Evolutionary conservation across 1,139 yeast genomes (phyloP), one percentile per base, ranked within the genome.

Genomic region (Komagataea norvegica): DNA sequence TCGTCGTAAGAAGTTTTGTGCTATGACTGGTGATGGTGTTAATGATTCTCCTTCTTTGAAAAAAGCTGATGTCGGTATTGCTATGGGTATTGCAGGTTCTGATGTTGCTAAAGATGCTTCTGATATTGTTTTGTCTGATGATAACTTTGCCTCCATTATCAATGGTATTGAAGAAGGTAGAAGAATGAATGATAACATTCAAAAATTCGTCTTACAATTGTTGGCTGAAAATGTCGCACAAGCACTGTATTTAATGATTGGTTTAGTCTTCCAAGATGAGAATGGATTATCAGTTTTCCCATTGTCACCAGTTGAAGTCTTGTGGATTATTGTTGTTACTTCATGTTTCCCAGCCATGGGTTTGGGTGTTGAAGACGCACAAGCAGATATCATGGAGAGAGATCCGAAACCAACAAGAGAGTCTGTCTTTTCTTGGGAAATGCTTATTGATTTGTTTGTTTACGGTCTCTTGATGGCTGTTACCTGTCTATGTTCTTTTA

Each of bases 1-100:
- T 52, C 74, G 93, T 47, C 72, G 89, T 44, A 60, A 68, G 15
- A 77, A 76, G 47, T 80, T 77, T 54, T 78, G 81, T 48, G 93
- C 91, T 24, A 84, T 83, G 93, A 83, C 94, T 29, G 94, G 93
- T 49, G 93, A 83, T 59, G 93, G 93, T 49, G 89, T 83, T 36
- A 84, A 84, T 56, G 93, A 84, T 58, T 82, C 91, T 4, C 94
- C 93, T 15, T 77, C 87, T 5, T 68, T 84, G 59, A 82, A 82
- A 56, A 78, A 74, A 46, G 85, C 93, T 1, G 91, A 84, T 60
- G 87, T 84, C 40, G 93, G 94, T 50, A 82, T 83, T 56, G 87
- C 89, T n/a, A 82, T 82, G 91, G 91, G 91, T 34, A 69, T 79
- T 54, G 77, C 81, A 46, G 91, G 89, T 10, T 79, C 87, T 10